Evolutionary conservation across 257 asterid species (phyloP), one percentile per base, ranked within the genome.

Genomic region (Przewalskia tangutica): DNA sequence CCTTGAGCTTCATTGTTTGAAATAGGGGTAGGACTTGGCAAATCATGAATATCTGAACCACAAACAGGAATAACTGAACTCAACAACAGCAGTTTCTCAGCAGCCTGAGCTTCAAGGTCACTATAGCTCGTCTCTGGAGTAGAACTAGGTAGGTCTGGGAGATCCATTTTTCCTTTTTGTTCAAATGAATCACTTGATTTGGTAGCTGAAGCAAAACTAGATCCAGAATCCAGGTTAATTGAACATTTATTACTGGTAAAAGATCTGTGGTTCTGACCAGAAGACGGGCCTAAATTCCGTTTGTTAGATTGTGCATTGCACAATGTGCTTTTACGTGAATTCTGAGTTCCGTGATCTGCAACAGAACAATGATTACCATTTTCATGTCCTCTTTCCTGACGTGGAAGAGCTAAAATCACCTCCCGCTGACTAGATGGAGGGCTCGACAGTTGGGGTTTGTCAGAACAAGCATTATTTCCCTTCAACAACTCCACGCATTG

Each of bases 1-100:
- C 5, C 42, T 38, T 82, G 88, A 54, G 77, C 84, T 77, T 85
- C 95, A 23, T 79, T 59, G 82, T 84, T 85, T 7, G 89, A 82
- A 77, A 83, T 86, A 46, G 93, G 88, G 62, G 93, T 54, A 68
- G 91, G 77, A 80, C 81, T 66, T 46, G 86, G 82, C 68, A 80
- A 62, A 80, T 82, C 86, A 75, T 84, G 67, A 55, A 60, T 70
- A 79, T 42, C 83, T 51, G 85, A 80, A 84, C 54, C 82, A 53
- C 70, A 85, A 18, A 55, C 51, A 75, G 81, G 85, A 70, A 82
- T 77, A 23, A 85, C 86, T 7, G 81, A 53, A 63, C 81, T 80
- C 14, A 79, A 73, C 32, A 85, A 82, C 42, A 68, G 87, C 73
- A 64, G 81, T 71, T 81, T 84, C 82, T 84, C 87, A 58, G 84